phyloP scores from a whole-genome alignment of 768 basidiomycete genomes.

The Mycena pura region DNA sequence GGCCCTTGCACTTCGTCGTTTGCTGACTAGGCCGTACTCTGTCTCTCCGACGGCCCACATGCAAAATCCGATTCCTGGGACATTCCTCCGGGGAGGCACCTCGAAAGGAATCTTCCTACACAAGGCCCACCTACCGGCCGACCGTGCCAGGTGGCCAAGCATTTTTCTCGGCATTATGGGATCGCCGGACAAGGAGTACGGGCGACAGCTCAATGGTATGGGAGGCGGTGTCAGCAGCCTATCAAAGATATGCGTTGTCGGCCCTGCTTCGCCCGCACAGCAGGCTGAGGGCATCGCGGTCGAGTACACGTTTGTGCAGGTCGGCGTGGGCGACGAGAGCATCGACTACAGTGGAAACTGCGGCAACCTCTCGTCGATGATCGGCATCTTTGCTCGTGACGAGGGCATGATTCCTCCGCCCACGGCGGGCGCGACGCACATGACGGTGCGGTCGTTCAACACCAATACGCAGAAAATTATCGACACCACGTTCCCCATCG shows the following conservation, averaged over 20 bases:
- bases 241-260: conserved; percentile 77
- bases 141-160: conserved; percentile 57
- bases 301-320: conserved; percentile 76
- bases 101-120: conserved; percentile 80
- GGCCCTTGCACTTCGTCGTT: not conserved
- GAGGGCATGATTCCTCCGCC: conserved; percentile 55
- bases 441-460: conserved; percentile 68
- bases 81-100: conserved; percentile 76
- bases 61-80: conserved; percentile 51
- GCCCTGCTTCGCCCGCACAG: conserved; percentile 51
- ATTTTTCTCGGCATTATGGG: conserved; percentile 81
- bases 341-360: conserved; percentile 80
- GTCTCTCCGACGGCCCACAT: conserved; percentile 5
- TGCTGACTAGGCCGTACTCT: not conserved
- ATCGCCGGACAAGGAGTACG: conserved; percentile 74
- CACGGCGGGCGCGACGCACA: conserved; percentile 26
- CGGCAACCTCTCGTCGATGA: conserved; percentile 73
- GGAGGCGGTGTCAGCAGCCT: conserved; percentile 79
- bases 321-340: conserved; percentile 61
- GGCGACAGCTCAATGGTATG: conserved; percentile 81
- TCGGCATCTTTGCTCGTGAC: conserved; percentile 77
- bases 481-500: conserved; percentile 72
- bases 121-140: conserved; percentile 56
- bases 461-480: conserved; percentile 76
- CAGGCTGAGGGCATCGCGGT: conserved; percentile 56